Conservation (phyloP, 2,329 filamentous ascomycete genomes). For the Ceratocystiopsis brevicomis region DNA sequence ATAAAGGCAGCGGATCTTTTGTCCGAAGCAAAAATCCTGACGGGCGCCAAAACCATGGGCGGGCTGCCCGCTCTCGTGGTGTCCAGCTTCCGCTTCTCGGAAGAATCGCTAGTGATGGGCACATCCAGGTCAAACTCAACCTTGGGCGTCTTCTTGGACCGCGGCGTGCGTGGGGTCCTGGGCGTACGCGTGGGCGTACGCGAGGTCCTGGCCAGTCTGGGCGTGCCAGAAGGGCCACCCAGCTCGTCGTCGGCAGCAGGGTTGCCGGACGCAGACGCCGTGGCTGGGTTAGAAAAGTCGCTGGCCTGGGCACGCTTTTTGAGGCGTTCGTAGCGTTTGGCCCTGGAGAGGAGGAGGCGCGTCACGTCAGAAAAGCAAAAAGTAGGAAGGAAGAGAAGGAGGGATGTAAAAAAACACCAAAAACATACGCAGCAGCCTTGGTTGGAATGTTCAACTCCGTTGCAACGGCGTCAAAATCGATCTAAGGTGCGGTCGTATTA, state of each 20-base stretch:
- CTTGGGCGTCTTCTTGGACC: too few species aligned
- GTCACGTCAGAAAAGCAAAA: neutral
- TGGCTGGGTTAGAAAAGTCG: neutral
- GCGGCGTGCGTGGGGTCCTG: too few species aligned
- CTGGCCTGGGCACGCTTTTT: slow-evolving; percentile 8
- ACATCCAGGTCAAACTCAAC: too few species aligned
- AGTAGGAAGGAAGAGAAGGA: slow-evolving; percentile 7
- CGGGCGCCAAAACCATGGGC: too few species aligned
- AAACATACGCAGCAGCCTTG: slow-evolving; percentile 46
- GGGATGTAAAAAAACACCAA: slow-evolving; percentile 6
- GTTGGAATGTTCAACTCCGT: slow-evolving; percentile 41
- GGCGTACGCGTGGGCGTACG: too few species aligned
- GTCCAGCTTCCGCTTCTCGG: too few species aligned
- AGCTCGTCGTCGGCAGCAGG: neutral
- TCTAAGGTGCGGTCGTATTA: slow-evolving; percentile 19
- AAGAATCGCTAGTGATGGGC: too few species aligned
- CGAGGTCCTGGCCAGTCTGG: too few species aligned
- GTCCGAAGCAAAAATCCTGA: too few species aligned
- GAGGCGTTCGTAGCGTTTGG: slow-evolving; percentile 49
- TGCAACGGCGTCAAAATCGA: slow-evolving; percentile 47
- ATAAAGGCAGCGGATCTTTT: too few species aligned
- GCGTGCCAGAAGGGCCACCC: neutral
- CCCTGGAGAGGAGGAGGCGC: slow-evolving; percentile 22
- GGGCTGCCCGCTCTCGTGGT: too few species aligned
- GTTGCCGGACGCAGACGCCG: too few species aligned